A percentile compares a stretch with the other conserved stretches of the same genome.
phyloP scores from a whole-genome alignment of 768 basidiomycete genomes.

The Pulveroboletus sp. region DNA sequence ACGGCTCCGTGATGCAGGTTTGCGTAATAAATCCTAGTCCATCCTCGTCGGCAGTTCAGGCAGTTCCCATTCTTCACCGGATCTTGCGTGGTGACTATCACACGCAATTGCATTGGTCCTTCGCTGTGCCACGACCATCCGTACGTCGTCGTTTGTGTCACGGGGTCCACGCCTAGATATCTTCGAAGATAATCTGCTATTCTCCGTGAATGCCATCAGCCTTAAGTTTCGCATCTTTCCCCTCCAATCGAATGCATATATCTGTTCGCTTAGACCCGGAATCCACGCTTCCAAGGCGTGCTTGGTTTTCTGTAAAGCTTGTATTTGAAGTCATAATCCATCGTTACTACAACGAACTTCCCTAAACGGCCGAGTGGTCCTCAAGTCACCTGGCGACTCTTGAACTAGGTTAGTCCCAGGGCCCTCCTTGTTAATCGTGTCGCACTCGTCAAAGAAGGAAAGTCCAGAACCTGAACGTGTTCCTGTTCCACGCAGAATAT shows the following conservation, averaged over 20 bases:
- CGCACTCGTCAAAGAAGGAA: conserved; percentile 12
- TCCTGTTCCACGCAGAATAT: conserved; percentile 25
- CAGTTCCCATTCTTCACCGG: background rate
- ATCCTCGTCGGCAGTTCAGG: background rate
- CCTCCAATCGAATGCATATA: background rate
- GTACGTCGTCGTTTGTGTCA: background rate
- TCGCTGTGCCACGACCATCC: too few species aligned
- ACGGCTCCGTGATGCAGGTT: background rate
- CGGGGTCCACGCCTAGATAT: background rate
- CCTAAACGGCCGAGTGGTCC: too few species aligned
- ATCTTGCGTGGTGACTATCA: background rate
- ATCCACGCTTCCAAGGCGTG: conserved; percentile 16
- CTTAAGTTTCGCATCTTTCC: conserved; percentile 1
- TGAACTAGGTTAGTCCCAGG: background rate
- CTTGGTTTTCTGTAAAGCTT: background rate
- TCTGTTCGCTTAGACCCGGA: conserved; percentile 5
- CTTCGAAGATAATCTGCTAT: background rate
- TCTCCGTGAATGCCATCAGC: conserved; percentile 1
- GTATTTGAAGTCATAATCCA: background rate
- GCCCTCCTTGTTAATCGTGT: background rate
- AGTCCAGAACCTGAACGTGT: conserved; percentile 12
- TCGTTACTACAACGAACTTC: background rate
- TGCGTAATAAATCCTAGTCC: background rate
- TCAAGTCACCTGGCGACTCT: background rate
- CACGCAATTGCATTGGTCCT: background rate